Percentiles rank a stretch among this genome's conserved stretches.
phyloP scores from a whole-genome alignment of 148 eudicot genomes.

The Talinum fruticosum region DNA sequence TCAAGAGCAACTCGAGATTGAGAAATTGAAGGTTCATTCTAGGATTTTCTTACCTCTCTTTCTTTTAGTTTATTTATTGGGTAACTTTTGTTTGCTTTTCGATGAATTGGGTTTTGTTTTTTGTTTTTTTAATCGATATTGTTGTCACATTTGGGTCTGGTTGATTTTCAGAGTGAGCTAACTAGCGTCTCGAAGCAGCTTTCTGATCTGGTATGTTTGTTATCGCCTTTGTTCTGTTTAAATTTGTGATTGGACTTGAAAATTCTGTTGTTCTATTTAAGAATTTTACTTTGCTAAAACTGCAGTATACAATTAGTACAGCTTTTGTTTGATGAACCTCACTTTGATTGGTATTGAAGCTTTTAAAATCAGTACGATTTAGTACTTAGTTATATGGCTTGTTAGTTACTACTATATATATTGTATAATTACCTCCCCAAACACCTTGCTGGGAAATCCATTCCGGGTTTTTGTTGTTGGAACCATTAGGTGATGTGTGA shows the following conservation, averaged over 20 bases:
- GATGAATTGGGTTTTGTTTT: not conserved
- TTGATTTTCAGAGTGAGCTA: slow-evolving; percentile 61
- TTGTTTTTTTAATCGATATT: not conserved
- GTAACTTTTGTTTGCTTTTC: not conserved
- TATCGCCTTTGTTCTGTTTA: not conserved
- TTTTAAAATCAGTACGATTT: not conserved
- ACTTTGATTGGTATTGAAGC: not conserved
- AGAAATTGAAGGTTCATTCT: slow-evolving; percentile 48
- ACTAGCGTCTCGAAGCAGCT: slow-evolving; percentile 54
- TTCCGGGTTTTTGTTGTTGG: not conserved
- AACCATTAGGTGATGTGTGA: not conserved
- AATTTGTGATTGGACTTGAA: not conserved
- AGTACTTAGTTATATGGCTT: not conserved
- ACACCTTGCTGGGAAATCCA: not conserved
- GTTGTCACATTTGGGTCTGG: not conserved
- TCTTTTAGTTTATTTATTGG: too few species aligned
- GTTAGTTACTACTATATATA: not conserved
- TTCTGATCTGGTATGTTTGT: slow-evolving; percentile 41
- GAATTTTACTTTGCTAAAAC: too few species aligned
- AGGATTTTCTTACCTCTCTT: not conserved
- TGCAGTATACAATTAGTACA: not conserved
- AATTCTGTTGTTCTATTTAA: not conserved
- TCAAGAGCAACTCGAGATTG: slow-evolving; percentile 39
- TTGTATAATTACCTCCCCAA: too few species aligned
- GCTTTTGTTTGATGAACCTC: not conserved